Evolutionary conservation across 305 asterid species (phyloP).

Genomic region (Fraxinus velutina): DNA sequence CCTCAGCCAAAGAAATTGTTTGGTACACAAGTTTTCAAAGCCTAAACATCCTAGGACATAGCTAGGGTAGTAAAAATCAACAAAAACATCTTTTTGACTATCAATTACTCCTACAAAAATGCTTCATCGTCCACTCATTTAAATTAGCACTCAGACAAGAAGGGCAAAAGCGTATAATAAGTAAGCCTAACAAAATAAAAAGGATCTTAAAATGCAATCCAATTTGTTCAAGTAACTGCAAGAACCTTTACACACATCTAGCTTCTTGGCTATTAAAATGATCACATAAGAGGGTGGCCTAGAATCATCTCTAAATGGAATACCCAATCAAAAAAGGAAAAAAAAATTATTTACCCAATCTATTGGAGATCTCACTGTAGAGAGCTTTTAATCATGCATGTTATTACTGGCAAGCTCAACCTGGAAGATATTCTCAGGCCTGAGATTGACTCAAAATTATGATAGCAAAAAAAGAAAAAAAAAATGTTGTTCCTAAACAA

Average conservation of each 20-base stretch:
- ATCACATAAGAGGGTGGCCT: neutral
- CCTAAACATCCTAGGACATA: neutral
- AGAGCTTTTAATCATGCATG: neutral
- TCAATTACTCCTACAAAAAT: neutral
- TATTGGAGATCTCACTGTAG: neutral
- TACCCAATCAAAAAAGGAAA: neutral
- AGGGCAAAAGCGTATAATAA: neutral
- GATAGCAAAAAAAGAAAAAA: neutral
- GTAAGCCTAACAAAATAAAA: neutral
- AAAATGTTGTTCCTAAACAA: neutral
- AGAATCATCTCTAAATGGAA: neutral
- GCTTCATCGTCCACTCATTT: neutral
- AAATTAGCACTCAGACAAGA: neutral
- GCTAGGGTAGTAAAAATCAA: neutral
- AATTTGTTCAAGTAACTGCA: neutral
- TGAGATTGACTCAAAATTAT: neutral
- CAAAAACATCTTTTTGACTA: neutral
- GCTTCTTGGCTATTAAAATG: neutral
- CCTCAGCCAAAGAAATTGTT: neutral
- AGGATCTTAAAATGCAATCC: neutral
- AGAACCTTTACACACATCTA: neutral
- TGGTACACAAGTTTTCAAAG: neutral
- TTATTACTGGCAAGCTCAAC: neutral
- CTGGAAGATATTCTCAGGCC: neutral
- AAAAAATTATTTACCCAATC: neutral